A percentile compares a stretch with the other conserved stretches of the same genome.
These are phyloP conservation scores for Rugonectria rugulosa DNA, from an alignment of 2,329 filamentous ascomycete genomes.

Conservation along the genomic window DNA sequence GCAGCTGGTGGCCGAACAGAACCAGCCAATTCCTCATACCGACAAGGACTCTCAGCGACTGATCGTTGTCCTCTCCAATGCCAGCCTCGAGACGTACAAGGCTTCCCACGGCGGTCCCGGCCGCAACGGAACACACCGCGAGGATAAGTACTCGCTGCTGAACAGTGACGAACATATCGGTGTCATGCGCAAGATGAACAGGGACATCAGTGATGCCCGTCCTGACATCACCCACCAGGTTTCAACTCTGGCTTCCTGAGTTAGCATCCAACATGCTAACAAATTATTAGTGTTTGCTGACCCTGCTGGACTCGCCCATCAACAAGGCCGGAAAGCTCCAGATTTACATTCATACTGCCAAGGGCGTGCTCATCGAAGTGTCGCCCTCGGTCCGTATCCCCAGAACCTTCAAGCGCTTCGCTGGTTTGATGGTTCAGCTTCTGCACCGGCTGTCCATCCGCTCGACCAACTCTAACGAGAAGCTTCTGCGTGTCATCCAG, in stretches of 20 bases:
- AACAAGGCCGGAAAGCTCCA: constrained; percentile 98
- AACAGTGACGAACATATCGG: constrained; percentile 99
- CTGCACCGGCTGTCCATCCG: constrained; percentile 95
- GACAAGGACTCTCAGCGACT: constrained; percentile 93
- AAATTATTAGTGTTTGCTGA: constrained; percentile 82
- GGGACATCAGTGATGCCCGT: constrained; percentile 96
- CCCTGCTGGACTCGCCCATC: constrained; percentile 94
- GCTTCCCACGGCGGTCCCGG: constrained; percentile 76
- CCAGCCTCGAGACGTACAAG: constrained; percentile 97
- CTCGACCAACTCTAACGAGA: constrained; percentile 96
- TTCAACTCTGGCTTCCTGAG: constrained; percentile 41
- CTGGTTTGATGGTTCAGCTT: constrained; percentile 97
- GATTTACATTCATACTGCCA: constrained; percentile 98
- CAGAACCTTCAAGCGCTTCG: constrained; percentile 98
- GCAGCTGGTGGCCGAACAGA: constrained; percentile 92
- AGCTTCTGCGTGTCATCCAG: constrained; percentile 95
- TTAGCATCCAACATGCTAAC: constrained; percentile 58
- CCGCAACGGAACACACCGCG: constrained; percentile 71
- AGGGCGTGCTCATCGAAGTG: constrained; percentile 96
- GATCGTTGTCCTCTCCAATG: constrained; percentile 96
- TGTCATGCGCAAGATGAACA: constrained; percentile 99
- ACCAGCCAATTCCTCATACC: constrained; percentile 79
- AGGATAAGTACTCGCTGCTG: constrained; percentile 96
- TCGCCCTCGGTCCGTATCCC: constrained; percentile 98
- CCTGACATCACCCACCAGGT: constrained; percentile 99